These are phyloP conservation scores for Penstemon barbatus DNA, from an alignment of 257 asterid species.

Conservation along the genomic window DNA sequence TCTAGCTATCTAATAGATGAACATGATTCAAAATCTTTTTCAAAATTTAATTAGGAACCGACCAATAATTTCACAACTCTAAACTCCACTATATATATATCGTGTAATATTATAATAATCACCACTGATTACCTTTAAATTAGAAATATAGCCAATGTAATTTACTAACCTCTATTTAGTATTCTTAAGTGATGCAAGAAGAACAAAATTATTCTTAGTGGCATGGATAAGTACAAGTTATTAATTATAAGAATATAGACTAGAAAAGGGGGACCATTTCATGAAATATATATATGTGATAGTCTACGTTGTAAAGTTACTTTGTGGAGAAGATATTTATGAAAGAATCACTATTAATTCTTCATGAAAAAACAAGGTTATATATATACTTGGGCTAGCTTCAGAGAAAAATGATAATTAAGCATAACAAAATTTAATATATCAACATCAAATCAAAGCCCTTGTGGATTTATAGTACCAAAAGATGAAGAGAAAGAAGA, in stretches of 20 bases:
- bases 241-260: conserved; percentile 31
- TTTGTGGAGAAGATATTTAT: not conserved
- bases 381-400: conserved; percentile 30
- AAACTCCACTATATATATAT: not conserved
- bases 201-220: conserved; percentile 35
- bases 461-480: conserved; percentile 13
- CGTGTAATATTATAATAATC: too few relatives aligned
- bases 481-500: conserved; percentile 40
- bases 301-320: conserved; percentile 5
- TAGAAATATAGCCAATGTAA: not conserved
- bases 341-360: not conserved
- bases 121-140: not conserved
- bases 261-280: conserved; percentile 34
- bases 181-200: conserved; percentile 10
- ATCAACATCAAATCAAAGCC: not conserved
- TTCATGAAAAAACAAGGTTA: not conserved
- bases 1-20: too few relatives aligned
- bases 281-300: not conserved
- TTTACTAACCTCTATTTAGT: conserved; percentile 24
- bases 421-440: conserved; percentile 2
- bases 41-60: not conserved
- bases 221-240: conserved; percentile 43
- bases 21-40: too few relatives aligned
- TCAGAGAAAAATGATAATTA: not conserved
- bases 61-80: not conserved